A percentile compares a stretch with the other conserved stretches of the same genome.
These are phyloP conservation scores for Elasticomyces elasticus DNA, from an alignment of 495 filamentous ascomycete species.

Conservation along the genomic window DNA sequence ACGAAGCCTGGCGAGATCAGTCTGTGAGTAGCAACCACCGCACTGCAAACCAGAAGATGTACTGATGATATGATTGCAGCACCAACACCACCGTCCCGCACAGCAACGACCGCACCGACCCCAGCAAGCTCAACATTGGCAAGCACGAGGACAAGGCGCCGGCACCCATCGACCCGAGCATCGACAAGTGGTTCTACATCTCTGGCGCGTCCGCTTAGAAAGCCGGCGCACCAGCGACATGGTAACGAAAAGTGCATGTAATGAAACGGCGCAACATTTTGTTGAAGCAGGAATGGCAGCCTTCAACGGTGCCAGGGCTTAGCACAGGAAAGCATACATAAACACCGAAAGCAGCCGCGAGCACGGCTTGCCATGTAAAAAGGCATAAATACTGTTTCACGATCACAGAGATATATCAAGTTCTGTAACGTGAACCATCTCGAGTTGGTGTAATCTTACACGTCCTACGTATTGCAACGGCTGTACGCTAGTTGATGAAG, in stretches of 20 bases:
- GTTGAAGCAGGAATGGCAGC: not conserved
- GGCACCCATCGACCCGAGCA: constrained; percentile 86
- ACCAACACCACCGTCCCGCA: constrained; percentile 67
- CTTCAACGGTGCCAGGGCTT: not conserved
- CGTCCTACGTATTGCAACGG: too few species aligned
- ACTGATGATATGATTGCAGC: constrained; percentile 34
- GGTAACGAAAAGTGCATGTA: not conserved
- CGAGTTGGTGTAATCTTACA: too few species aligned
- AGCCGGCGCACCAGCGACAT: not conserved
- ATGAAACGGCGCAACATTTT: not conserved
- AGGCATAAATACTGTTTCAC: not conserved
- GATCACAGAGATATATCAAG: too few species aligned
- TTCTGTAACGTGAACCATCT: too few species aligned
- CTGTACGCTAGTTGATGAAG: constrained; percentile 73
- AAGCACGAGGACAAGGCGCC: constrained; percentile 64
- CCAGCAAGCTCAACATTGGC: constrained; percentile 59
- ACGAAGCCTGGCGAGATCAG: constrained; percentile 62
- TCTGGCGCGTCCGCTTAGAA: constrained; percentile 82
- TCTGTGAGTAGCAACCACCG: constrained; percentile 49
- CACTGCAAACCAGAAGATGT: not conserved
- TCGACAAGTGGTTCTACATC: constrained; percentile 99
- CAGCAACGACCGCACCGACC: constrained; percentile 56
- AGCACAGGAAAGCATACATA: not conserved
- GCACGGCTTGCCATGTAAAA: not conserved
- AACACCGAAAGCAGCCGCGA: not conserved